A percentile compares a stretch with the other conserved stretches of the same genome.
Conservation (phyloP, 306 rosid species). For the Inga oerstediana region DNA sequence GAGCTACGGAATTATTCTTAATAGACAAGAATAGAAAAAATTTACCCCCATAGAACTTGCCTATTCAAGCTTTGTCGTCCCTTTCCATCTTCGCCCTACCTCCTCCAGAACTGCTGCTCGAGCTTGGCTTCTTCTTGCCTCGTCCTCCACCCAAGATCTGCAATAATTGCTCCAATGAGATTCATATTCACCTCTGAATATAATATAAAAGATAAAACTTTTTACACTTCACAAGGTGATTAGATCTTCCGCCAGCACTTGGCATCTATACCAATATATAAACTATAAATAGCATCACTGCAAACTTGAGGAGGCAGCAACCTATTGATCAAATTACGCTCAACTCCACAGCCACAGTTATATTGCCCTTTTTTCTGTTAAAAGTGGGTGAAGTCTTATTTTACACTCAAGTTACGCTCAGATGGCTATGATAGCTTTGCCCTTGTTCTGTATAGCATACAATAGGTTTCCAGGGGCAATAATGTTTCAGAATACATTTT, state of each 20-base stretch:
- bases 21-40: conserved; percentile 15
- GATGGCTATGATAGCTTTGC: neutral
- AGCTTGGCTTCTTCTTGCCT: conserved; percentile 81
- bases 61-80: conserved; percentile 59
- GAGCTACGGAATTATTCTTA: conserved; percentile 15
- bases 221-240: neutral
- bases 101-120: conserved; percentile 89
- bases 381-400: neutral
- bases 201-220: neutral
- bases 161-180: conserved; percentile 42
- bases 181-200: conserved; percentile 20
- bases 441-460: neutral
- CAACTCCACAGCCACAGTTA: neutral
- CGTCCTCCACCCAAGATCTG: conserved; percentile 99
- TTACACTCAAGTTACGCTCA: too few species aligned
- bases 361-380: neutral
- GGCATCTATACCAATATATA: neutral
- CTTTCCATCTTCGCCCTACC: conserved; percentile 94
- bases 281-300: neutral
- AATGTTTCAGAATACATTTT: neutral
- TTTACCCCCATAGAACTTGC: conserved; percentile 24
- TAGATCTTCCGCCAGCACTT: neutral
- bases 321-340: neutral
- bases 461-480: neutral
- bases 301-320: neutral